phyloP scores from a whole-genome alignment of 345 rosid species.

The Euphorbia pulcherrima region DNA sequence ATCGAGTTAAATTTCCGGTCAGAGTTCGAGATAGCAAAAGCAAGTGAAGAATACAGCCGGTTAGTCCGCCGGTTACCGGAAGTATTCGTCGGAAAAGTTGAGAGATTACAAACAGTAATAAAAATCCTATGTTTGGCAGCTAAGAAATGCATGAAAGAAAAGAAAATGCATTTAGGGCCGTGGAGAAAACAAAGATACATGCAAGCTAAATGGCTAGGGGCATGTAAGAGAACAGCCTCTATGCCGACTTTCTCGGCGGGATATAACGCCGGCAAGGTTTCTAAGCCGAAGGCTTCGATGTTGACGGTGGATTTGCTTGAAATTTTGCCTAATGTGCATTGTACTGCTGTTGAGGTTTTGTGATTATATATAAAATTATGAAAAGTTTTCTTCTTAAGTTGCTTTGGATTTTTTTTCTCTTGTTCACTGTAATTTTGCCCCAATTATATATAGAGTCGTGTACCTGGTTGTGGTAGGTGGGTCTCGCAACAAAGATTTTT shows the following conservation, averaged over 20 bases:
- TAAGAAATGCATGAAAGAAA: constrained; percentile 55
- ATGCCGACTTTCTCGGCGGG: constrained; percentile 18
- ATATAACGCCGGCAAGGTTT: constrained; percentile 21
- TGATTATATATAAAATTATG: constrained; percentile 2
- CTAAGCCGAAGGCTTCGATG: constrained; percentile 42
- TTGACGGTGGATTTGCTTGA: constrained; percentile 45
- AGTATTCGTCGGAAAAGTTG: constrained; percentile 47
- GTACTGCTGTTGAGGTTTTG: constrained; percentile 38
- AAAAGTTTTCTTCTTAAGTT: no score
- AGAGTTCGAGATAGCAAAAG: constrained; percentile 52
- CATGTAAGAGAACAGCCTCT: constrained; percentile 29
- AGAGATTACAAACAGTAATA: constrained; percentile 36
- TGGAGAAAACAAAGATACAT: constrained; percentile 56
- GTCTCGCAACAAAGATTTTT: no score
- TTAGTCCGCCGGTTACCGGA: constrained; percentile 39
- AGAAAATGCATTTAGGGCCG: constrained; percentile 56
- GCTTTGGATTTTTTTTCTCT: no score
- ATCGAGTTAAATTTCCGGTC: constrained; percentile 45
- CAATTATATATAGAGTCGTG: no score
- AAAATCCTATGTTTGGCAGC: constrained; percentile 44
- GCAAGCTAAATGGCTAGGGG: constrained; percentile 52
- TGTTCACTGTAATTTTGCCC: no score
- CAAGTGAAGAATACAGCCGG: constrained; percentile 43
- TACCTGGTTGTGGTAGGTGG: no score
- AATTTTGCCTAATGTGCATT: constrained; percentile 30